Base-by-base conservation (phyloP, 257 asterid species). In the Przewalskia tangutica region DNA sequence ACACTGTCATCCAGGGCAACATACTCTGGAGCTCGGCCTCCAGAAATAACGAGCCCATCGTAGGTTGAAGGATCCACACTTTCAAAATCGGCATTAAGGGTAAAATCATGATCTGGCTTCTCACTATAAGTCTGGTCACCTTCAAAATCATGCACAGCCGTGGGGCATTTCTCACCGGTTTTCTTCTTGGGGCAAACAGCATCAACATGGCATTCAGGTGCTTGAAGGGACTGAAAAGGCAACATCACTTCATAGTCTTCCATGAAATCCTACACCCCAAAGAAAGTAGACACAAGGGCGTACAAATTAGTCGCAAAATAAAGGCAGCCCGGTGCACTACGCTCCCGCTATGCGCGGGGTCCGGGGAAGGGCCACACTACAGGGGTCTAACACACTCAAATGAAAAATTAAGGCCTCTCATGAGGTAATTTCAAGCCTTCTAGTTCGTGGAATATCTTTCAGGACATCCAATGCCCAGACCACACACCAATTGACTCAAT, bases 81-180 rank as follows among this genome's bases (percentile, higher is more conserved):
- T 20, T 90, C 93, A 62, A 94, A 95, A 56, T 85, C 82, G 4
- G 94, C 94, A 36, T 89, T 95, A 55, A 94, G 85, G 79, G 95
- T 86, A 40, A 95, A 95, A 84, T 94, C 90, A 86, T 95, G 98
- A 64, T 98, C 98, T 17, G 97, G 97, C 88, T 95, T 95, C 90
- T 95, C 99, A 78, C 97, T 92, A 65, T 95, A 95, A 55, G 99
- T 94, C 84, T 95, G 98, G 87, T 94, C 99, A 54, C 99, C 99
- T 91, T 95, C 99, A 40, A 95, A 95, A 85, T 95, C 99, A 53
- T 94, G 99, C 84, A 95, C 93, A 79, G 97, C 98, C 1, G 98
- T 94, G 18, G 93, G 89, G 82, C 97, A 95, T 48, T 66, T 89
- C 7, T 94, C 97, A 20, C 99, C 97, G 0, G 88, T 92, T 32